Evolutionary conservation across 2,329 filamentous ascomycete species (phyloP).

Genomic region (Cytospora mali): DNA sequence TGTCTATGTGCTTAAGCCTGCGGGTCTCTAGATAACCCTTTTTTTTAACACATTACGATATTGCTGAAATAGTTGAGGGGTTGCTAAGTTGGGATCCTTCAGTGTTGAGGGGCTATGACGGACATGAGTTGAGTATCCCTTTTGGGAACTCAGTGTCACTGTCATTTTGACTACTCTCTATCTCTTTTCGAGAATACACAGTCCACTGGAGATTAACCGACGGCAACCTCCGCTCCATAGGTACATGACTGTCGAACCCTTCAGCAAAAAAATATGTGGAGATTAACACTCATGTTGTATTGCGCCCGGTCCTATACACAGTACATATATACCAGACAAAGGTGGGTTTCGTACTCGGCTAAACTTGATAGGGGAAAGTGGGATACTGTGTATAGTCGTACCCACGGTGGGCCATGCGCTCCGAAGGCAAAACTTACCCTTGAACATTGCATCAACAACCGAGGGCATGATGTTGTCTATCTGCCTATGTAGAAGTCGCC

Average conservation of each 20-base stretch:
- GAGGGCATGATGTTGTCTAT: neutral
- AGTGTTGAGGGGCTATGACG: neutral
- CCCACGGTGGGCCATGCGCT: neutral
- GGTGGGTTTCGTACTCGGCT: no score
- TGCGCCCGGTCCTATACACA: no score
- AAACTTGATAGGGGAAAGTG: no score
- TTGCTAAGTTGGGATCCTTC: no score
- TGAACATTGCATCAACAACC: neutral
- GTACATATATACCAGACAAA: no score
- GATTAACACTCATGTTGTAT: neutral
- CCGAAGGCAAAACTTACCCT: neutral
- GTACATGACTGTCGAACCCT: neutral
- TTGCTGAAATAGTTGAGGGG: no score
- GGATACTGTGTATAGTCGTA: neutral
- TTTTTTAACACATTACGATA: no score
- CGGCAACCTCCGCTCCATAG: neutral
- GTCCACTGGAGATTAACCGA: neutral
- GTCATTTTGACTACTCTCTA: no score
- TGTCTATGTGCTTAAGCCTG: neutral
- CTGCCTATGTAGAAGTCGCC: no score
- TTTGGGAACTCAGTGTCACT: neutral
- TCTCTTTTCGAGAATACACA: neutral
- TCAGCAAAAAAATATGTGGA: neutral
- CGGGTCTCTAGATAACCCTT: no score
- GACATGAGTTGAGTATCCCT: neutral